Evolutionary conservation across 2,329 filamentous ascomycete genomes (phyloP).

Genomic region (Pseudogymnoascus pannorum): DNA sequence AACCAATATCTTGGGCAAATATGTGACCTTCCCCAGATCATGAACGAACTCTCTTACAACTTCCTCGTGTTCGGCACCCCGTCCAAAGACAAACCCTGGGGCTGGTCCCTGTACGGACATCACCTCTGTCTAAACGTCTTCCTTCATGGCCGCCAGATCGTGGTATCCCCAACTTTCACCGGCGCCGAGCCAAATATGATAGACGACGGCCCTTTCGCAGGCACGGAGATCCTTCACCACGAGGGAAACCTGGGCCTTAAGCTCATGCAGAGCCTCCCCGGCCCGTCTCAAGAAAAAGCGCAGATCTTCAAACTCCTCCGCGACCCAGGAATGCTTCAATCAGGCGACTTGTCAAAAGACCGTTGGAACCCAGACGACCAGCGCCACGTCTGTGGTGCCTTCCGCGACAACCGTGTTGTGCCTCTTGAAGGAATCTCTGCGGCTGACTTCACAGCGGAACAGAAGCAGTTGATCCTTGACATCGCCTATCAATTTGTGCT

Average conservation of each 20-base stretch:
- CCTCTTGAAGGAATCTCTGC: slow-evolving; percentile 60
- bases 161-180: slow-evolving; percentile 67
- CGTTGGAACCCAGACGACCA: slow-evolving; percentile 79
- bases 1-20: slow-evolving; percentile 16
- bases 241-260: slow-evolving; percentile 16
- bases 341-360: slow-evolving; percentile 37
- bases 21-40: slow-evolving; percentile 11
- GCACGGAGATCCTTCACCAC: slow-evolving; percentile 33
- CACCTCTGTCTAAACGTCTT: slow-evolving; percentile 68
- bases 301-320: slow-evolving; percentile 53
- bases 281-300: slow-evolving; percentile 22
- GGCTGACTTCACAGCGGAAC: slow-evolving; percentile 40
- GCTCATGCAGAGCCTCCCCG: slow-evolving; percentile 25
- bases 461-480: slow-evolving; percentile 46
- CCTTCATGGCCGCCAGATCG: slow-evolving; percentile 54
- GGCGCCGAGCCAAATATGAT: slow-evolving; percentile 64
- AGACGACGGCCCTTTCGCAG: slow-evolving; percentile 25
- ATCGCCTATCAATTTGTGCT: slow-evolving; percentile 59
- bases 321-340: slow-evolving; percentile 56
- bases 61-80: slow-evolving; percentile 16
- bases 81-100: slow-evolving; percentile 14
- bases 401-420: slow-evolving; percentile 69
- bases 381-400: slow-evolving; percentile 69
- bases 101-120: slow-evolving; percentile 53
- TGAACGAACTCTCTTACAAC: slow-evolving; percentile 16